Base-by-base conservation (phyloP, 352 stramenopile species). In the Phytophthora crassamura region DNA sequence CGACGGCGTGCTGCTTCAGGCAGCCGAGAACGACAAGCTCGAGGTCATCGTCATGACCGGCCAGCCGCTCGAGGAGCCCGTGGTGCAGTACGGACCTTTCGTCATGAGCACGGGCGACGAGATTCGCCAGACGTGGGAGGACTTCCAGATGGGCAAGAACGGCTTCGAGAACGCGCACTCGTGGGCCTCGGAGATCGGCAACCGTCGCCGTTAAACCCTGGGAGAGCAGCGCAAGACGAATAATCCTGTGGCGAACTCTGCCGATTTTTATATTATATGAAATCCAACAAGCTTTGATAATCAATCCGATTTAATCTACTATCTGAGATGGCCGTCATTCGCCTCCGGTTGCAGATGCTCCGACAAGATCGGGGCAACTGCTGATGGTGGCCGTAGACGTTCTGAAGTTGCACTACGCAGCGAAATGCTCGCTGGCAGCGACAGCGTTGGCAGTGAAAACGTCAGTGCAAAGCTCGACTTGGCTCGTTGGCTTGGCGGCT, bases 71-170 rank as follows among this genome's bases (percentile, higher is more conserved):
- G 67, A 87, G 11, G 84, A 92, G 50, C 80, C 77, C 0, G 72
- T 90, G 3, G 74, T 86, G 42, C 82, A 89, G 60, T 77, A 89
- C 55, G 82, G 82, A 15, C 83, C 83, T 5, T 94, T 94, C 64
- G 83, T 94, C 65, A 94, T 94, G 85, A 89, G 70, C 15, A 84
- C 68, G 0, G 39, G 61, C 4, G 51, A 77, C 2, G 77, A 90
- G 63, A 86, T 92, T 40, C 78, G 63, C 8, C 42, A 88, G 38
- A 84, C 81, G 50, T 69, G 80, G 18, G 54, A 59, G 14, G 81
- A 90, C 48, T 82, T 80, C 50, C 74, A 88, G 59, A 30, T 53
- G 4, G 71, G 59, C 15, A 75, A 81, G 53, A 90, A 90, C 63
- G 83, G 83, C 9, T 93, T 91, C 57, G 84, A 93, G 69, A 82